Evolutionary conservation across 139 green algal species (phyloP).

Genomic region (Protoeuglena noctilucae): DNA sequence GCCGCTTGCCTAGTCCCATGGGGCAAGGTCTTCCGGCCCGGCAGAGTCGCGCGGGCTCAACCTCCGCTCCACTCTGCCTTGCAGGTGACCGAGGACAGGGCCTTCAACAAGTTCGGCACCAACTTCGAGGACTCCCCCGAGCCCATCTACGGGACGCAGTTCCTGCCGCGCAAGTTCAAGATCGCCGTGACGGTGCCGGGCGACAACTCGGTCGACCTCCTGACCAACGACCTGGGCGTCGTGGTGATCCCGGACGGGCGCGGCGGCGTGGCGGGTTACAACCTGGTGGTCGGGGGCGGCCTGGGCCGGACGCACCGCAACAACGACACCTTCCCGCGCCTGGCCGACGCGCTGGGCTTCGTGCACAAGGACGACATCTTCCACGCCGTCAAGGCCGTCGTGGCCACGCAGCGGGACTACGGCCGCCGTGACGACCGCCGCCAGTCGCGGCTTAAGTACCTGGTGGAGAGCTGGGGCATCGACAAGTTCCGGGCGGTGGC

Average conservation of each 20-base stretch:
- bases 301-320: constrained; percentile 84
- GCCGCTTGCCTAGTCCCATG: too few species aligned
- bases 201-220: constrained; percentile 90
- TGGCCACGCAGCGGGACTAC: constrained; percentile 91
- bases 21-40: too few species aligned
- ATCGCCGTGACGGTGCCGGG: constrained; percentile 70
- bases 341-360: constrained; percentile 82
- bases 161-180: constrained; percentile 99
- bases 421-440: constrained; percentile 90
- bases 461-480: constrained; percentile 78
- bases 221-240: constrained; percentile 88
- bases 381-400: constrained; percentile 85
- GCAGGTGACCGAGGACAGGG: constrained; percentile 58
- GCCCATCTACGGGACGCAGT: constrained; percentile 92
- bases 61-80: too few species aligned
- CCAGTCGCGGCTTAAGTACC: constrained; percentile 94
- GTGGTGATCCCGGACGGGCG: constrained; percentile 63
- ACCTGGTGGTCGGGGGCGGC: constrained; percentile 86
- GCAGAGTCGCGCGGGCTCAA: too few species aligned
- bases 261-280: constrained; percentile 71
- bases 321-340: constrained; percentile 70
- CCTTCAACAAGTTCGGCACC: constrained; percentile 81
- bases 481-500: constrained; percentile 35
- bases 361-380: constrained; percentile 90
- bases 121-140: constrained; percentile 88